Evolutionary conservation across 257 asterid species (phyloP).

Genomic region (Coffea canephora): DNA sequence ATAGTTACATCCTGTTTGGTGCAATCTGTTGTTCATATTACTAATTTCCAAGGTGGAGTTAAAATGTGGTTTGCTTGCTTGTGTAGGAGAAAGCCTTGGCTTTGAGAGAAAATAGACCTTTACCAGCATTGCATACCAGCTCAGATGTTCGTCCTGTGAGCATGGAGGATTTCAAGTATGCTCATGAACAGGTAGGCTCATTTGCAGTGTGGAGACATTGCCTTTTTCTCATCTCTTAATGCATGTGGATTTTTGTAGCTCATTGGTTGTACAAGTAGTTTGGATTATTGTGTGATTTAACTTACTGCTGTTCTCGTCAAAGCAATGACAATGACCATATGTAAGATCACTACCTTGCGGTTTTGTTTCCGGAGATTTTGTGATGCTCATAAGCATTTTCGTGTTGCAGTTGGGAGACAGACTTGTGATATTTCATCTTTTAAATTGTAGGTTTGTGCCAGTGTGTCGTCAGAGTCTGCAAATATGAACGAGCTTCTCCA

Average conservation of each 20-base stretch:
- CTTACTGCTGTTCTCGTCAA: background rate
- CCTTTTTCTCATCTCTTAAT: background rate
- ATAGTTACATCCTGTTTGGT: background rate
- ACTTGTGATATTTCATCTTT: background rate
- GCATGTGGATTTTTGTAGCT: background rate
- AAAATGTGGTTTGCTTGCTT: slow-evolving; percentile 7
- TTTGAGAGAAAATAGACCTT: slow-evolving; percentile 50
- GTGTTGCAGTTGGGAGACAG: background rate
- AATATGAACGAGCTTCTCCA: slow-evolving; percentile 55
- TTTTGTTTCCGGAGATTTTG: background rate
- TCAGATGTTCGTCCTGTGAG: slow-evolving; percentile 61
- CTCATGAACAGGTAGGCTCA: slow-evolving; percentile 75
- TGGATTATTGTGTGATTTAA: background rate
- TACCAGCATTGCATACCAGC: slow-evolving; percentile 61
- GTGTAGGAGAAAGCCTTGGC: slow-evolving; percentile 69
- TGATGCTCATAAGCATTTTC: background rate
- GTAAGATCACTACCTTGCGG: background rate
- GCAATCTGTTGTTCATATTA: background rate
- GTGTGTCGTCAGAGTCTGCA: slow-evolving; percentile 52
- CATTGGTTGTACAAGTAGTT: background rate
- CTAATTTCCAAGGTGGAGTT: background rate
- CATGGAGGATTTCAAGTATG: slow-evolving; percentile 69
- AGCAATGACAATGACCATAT: background rate
- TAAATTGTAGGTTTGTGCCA: slow-evolving; percentile 48
- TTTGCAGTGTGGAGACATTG: background rate